Conservation (phyloP, 2,329 filamentous ascomycete genomes). For the Trichoderma guizhouense region DNA sequence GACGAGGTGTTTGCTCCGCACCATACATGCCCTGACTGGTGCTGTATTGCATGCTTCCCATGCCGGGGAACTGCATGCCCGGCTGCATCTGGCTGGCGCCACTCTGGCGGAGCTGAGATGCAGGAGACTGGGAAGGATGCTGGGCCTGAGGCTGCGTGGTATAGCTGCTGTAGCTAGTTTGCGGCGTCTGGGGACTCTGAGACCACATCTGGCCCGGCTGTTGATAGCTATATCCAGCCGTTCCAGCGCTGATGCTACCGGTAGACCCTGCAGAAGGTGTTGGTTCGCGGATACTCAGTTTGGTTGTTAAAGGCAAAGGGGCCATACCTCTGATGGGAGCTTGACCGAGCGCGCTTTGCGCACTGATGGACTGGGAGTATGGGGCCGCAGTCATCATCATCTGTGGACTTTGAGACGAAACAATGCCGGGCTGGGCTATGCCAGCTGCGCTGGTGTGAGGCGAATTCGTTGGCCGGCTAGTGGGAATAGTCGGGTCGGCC, state of each 20-base stretch:
- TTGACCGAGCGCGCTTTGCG: slow-evolving; percentile 68
- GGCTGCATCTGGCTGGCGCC: slow-evolving; percentile 55
- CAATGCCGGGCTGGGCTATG: slow-evolving; percentile 54
- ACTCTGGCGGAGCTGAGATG: slow-evolving; percentile 59
- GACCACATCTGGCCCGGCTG: slow-evolving; percentile 63
- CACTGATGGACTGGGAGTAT: slow-evolving; percentile 69
- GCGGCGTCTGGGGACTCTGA: slow-evolving; percentile 61
- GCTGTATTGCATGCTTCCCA: slow-evolving; percentile 58
- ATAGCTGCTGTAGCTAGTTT: slow-evolving; percentile 53
- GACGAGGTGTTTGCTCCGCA: slow-evolving; percentile 60
- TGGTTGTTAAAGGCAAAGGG: slow-evolving; percentile 38
- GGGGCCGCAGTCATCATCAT: slow-evolving; percentile 63
- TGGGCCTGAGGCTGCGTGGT: slow-evolving; percentile 51
- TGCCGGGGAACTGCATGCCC: slow-evolving; percentile 60
- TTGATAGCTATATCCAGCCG: slow-evolving; percentile 63
- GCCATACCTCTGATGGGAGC: slow-evolving; percentile 69
- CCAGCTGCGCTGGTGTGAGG: slow-evolving; percentile 54
- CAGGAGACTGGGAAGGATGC: slow-evolving; percentile 52
- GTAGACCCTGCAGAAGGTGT: slow-evolving; percentile 57
- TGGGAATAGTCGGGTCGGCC: slow-evolving; percentile 43
- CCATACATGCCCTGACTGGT: slow-evolving; percentile 57
- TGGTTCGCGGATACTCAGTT: slow-evolving; percentile 61
- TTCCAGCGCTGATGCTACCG: slow-evolving; percentile 48
- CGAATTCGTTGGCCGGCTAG: slow-evolving; percentile 54
- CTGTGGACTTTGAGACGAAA: slow-evolving; percentile 62